Evolutionary conservation across 2,329 filamentous ascomycete genomes (phyloP), one percentile per base, ranked within the genome.

Genomic region (Fusarium virguliforme): DNA sequence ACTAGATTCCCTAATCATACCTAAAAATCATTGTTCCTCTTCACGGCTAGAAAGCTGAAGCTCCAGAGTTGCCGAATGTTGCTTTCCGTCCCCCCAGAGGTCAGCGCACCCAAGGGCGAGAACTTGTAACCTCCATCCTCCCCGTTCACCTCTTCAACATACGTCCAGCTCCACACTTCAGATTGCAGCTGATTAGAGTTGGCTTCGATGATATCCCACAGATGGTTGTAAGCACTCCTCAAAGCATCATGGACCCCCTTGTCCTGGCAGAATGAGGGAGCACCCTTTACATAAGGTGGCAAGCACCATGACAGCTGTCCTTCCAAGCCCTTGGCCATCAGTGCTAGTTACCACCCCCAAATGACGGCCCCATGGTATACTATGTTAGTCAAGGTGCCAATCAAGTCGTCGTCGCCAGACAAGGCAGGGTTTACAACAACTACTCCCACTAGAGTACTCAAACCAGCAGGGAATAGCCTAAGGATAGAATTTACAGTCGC

Each of bases 151-250:
- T 51, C 57, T 0, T 51, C 26, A 24, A 34, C 37, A 67, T 88
- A 90, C 8, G 82, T 81, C 89, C 88, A 91, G 56, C 85, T 89
- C 89, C 90, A 91, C 0, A 91, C 87, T 73, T 91, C 89, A 2
- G 81, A 82, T 63, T 85, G 86, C 13, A 91, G 76, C 60, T 87
- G 82, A 3, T 71, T 53, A 0, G 30, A 54, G 64, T 91, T 91
- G 0, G 80, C 81, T 32, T 90, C 87, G 34, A 91, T 89, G 1
- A 85, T 79, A 71, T 90, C 85, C 89, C 89, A 91, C 0, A 91
- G 81, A 4, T 81, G 78, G 66, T 89, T 89, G 70, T 91, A 91
- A 0, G 89, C 89, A 0, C 69, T 65, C 30, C 79, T 77, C 5
- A 89, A 76, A 1, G 76, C 62, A 51, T 85, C 87, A 1, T 84